phyloP scores from a whole-genome alignment of 352 stramenopile genomes.

The Phytophthora megakarya region DNA sequence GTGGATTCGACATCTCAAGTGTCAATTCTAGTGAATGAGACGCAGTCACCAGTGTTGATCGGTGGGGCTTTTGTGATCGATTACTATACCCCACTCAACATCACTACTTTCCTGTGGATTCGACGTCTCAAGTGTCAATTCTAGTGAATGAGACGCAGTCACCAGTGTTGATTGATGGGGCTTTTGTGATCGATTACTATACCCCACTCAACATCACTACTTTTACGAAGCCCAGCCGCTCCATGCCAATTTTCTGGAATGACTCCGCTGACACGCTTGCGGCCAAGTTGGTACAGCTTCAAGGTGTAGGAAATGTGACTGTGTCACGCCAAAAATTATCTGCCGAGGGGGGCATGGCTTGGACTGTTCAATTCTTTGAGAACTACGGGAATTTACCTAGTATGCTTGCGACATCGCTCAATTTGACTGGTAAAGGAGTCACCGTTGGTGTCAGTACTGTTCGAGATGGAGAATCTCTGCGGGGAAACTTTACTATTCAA shows the following conservation, averaged over 20 bases:
- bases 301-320: conserved; percentile 58
- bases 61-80: conserved; percentile 52
- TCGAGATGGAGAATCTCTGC: conserved; percentile 54
- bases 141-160: conserved; percentile 34
- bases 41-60: conserved; percentile 48
- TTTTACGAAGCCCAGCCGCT: conserved; percentile 30
- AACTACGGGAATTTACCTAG: conserved; percentile 64
- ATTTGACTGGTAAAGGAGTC: conserved; percentile 56
- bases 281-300: conserved; percentile 43
- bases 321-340: conserved; percentile 43
- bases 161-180: conserved; percentile 50
- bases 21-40: conserved; percentile 27
- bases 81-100: conserved; percentile 56
- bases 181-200: conserved; percentile 55
- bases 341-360: conserved; percentile 64
- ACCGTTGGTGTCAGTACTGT: conserved; percentile 42
- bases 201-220: conserved; percentile 48
- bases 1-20: conserved; percentile 12
- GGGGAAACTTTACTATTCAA: conserved; percentile 51
- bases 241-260: conserved; percentile 56
- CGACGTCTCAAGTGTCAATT: conserved; percentile 18
- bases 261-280: conserved; percentile 36
- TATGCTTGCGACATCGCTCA: conserved; percentile 46
- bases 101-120: conserved; percentile 11
- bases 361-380: conserved; percentile 62